Evolutionary conservation across 305 asterid genomes (phyloP).

Genomic region (Caryopteris hybrid): DNA sequence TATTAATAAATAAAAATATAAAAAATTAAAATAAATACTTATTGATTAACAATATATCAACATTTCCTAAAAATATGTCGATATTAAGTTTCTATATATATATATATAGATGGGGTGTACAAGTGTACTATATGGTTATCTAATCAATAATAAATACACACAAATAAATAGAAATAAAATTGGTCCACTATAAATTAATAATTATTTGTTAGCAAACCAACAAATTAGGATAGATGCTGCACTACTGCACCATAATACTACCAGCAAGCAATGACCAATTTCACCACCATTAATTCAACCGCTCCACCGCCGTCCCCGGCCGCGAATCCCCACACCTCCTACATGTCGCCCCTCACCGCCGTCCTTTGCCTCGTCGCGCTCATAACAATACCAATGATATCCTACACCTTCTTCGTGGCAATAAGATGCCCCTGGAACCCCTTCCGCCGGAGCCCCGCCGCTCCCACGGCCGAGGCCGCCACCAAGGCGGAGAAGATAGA

Average conservation of each 20-base stretch:
- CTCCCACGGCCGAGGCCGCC: background rate
- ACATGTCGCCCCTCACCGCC: slow-evolving; percentile 31
- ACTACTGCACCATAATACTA: background rate
- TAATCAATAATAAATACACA: no score
- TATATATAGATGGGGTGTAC: no score
- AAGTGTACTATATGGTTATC: no score
- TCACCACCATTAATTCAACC: slow-evolving; percentile 25
- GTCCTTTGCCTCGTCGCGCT: slow-evolving; percentile 31
- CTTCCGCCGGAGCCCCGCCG: slow-evolving; percentile 19
- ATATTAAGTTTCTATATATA: no score
- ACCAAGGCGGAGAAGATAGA: slow-evolving; percentile 8
- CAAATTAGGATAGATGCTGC: background rate
- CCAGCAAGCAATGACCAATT: slow-evolving; percentile 9
- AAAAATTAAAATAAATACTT: no score
- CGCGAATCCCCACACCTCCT: slow-evolving; percentile 18
- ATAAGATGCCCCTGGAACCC: slow-evolving; percentile 24
- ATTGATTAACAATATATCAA: no score
- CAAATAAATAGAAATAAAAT: no score
- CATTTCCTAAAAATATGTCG: no score
- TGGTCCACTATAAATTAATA: no score
- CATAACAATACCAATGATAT: slow-evolving; percentile 31
- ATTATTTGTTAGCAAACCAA: no score
- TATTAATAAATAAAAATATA: no score
- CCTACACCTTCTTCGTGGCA: slow-evolving; percentile 41
- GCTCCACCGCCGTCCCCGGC: slow-evolving; percentile 23